Percentiles rank a stretch among this genome's conserved stretches.
These are phyloP conservation scores for Fusarium buharicum DNA, from an alignment of 2,329 filamentous ascomycete species.

Conservation along the genomic window DNA sequence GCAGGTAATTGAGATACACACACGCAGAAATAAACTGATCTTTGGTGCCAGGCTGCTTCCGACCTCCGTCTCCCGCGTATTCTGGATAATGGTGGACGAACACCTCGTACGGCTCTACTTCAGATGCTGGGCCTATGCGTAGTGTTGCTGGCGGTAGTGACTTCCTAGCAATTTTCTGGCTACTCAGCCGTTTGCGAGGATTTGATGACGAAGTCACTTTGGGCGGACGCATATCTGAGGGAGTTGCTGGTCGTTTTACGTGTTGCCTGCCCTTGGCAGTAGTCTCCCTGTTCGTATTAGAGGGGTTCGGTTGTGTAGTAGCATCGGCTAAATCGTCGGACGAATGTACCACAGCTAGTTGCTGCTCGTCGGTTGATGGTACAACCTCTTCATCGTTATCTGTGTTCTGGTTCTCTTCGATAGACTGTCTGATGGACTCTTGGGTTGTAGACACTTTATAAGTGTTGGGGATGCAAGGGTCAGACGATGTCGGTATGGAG, in stretches of 20 bases:
- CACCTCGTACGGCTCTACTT: constrained; percentile 48
- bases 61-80: constrained; percentile 49
- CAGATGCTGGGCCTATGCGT: constrained; percentile 18
- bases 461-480: constrained; percentile 47
- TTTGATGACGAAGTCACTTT: neutral
- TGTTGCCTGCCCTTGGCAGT: neutral
- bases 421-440: constrained; percentile 35
- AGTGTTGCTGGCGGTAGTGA: neutral
- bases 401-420: constrained; percentile 29
- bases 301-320: neutral
- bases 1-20: constrained; percentile 55
- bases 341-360: neutral
- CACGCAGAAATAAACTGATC: constrained; percentile 58
- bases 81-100: constrained; percentile 58
- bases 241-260: neutral
- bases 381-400: constrained; percentile 18
- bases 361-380: constrained; percentile 17
- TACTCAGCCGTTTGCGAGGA: neutral
- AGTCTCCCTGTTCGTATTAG: neutral
- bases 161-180: neutral
- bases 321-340: neutral
- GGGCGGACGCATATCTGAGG: neutral
- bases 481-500: constrained; percentile 45
- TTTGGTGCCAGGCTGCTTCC: constrained; percentile 47
- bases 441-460: constrained; percentile 35